These are phyloP conservation scores for Fraxinus quadrangulata DNA, from an alignment of 257 asterid species.

Conservation along the genomic window DNA sequence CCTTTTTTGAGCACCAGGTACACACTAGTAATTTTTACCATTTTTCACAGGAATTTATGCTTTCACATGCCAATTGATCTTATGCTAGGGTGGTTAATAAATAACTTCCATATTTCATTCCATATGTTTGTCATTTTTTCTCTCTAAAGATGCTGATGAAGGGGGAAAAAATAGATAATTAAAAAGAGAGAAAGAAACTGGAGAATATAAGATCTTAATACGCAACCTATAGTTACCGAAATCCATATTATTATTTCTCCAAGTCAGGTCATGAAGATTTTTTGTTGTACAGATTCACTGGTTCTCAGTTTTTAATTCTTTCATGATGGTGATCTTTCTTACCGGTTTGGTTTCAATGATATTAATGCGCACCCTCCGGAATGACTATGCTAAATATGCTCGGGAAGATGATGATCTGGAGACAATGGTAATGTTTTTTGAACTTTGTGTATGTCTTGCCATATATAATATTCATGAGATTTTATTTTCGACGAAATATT, in stretches of 20 bases:
- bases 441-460: slow-evolving; percentile 8
- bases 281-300: slow-evolving; percentile 70
- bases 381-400: slow-evolving; percentile 76
- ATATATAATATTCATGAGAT: background rate
- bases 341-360: slow-evolving; percentile 82
- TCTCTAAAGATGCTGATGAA: background rate
- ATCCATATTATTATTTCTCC: slow-evolving; percentile 11
- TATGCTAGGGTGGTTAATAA: slow-evolving; percentile 7
- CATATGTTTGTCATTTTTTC: background rate
- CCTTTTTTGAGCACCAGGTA: slow-evolving; percentile 86
- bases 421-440: slow-evolving; percentile 52
- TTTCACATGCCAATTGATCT: slow-evolving; percentile 8
- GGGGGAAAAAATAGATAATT: background rate
- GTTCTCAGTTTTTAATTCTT: slow-evolving; percentile 79
- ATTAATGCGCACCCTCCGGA: slow-evolving; percentile 79
- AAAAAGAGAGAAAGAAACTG: background rate
- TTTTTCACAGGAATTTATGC: background rate
- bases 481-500: background rate
- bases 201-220: background rate
- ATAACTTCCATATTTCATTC: slow-evolving; percentile 1
- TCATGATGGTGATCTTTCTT: slow-evolving; percentile 86
- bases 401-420: slow-evolving; percentile 76
- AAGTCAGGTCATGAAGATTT: slow-evolving; percentile 16
- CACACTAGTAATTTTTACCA: slow-evolving; percentile 2
- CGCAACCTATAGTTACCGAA: background rate